These are phyloP conservation scores for Pythium coloratum DNA, from an alignment of 352 stramenopile species.

Conservation along the genomic window DNA sequence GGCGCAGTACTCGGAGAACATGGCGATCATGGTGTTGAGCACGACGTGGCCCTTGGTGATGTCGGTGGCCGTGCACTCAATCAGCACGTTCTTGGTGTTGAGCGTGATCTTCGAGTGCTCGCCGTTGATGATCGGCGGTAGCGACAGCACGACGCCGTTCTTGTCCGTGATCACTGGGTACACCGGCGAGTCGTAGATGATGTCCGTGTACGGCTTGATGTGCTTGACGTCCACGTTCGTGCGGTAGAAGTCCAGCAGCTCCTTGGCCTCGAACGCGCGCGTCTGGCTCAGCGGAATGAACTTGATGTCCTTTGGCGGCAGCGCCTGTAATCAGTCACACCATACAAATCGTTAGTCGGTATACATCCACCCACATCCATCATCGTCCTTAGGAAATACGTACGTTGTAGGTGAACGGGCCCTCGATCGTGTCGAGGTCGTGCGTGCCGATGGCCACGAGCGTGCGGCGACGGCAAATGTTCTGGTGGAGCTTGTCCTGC, in stretches of 20 bases:
- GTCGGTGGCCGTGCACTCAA: slow-evolving; percentile 99
- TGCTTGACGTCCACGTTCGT: slow-evolving; percentile 96
- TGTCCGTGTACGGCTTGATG: slow-evolving; percentile 99
- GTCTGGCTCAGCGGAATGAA: slow-evolving; percentile 96
- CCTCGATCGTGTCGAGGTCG: slow-evolving; percentile 96
- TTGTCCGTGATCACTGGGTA: slow-evolving; percentile 98
- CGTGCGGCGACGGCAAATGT: slow-evolving; percentile 99
- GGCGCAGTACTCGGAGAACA: slow-evolving; percentile 99
- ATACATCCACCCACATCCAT: background rate
- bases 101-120: slow-evolving; percentile 97
- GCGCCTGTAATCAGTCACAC: slow-evolving; percentile 56
- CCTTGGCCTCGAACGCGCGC: slow-evolving; percentile 91
- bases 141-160: slow-evolving; percentile 94
- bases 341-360: background rate
- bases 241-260: slow-evolving; percentile 96
- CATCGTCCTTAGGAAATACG: slow-evolving; percentile 6
- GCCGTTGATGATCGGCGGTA: slow-evolving; percentile 99
- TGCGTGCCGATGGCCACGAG: slow-evolving; percentile 99
- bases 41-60: slow-evolving; percentile 99
- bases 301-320: slow-evolving; percentile 92
- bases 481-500: slow-evolving; percentile 99
- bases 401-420: slow-evolving; percentile 92
- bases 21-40: slow-evolving; percentile 98
- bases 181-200: slow-evolving; percentile 98
- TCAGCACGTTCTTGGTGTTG: slow-evolving; percentile 98